Base-by-base conservation (phyloP, 441 rosid genomes). In the Erodium chrysanthum region DNA sequence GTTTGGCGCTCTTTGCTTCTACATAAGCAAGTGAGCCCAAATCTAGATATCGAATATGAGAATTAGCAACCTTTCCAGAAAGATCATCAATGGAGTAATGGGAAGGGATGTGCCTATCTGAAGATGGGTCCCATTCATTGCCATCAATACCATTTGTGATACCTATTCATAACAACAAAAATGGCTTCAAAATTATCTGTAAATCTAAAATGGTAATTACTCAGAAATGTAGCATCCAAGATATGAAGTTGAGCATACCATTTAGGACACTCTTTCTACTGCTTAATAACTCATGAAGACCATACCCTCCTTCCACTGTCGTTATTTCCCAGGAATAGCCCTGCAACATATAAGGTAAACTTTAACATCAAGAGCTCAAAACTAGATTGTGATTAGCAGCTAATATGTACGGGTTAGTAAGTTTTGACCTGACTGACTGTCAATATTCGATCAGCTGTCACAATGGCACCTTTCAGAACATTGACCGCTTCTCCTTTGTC, bases 281-380 rank as follows among this genome's bases (percentile, higher is more conserved):
- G 69, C 80, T 75, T 66, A 90, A 80, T 69, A 89, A 71, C 67
- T 90, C 97, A 35, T 93, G 80, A 61, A 93, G 83, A 61, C 98
- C 98, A 75, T 93, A 82, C 77, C 98, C 98, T 56, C 97, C 97
- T 82, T 93, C 97, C 68, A 71, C 79, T 12, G 98, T 93, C 40
- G 98, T 90, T 70, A 93, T 88, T 78, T 90, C 98, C 98, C 97
- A 86, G 22, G 98, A 81, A 83, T 90, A 93, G 8, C 97, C 98
- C 98, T 93, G 80, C 73, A 76, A 71, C 40, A 31, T 48, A 68
- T 73, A 62, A 66, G 35, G 37, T 22, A 64, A 66, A 17, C 21
- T 15, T 17, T 17, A 52, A 8, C 23, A 54, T 54, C 4, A 31
- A 31, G 35, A 31, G 35, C 35, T 31, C 35, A 0, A 31, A 31